phyloP scores from a whole-genome alignment of 257 asterid species.

The Solanum sparsipilum region DNA sequence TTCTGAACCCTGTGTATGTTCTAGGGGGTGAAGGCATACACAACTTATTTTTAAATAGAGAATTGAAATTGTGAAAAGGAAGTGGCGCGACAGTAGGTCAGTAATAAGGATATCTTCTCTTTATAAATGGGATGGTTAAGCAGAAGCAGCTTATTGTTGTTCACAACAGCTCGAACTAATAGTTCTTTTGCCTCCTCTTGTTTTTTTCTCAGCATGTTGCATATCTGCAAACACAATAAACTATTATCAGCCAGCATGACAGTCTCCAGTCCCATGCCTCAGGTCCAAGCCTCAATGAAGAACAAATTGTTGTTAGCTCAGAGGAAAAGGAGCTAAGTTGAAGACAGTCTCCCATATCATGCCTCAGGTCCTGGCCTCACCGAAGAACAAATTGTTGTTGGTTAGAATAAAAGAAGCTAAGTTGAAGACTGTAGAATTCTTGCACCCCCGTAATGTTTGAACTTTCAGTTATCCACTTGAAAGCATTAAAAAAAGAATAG shows the following conservation, averaged over 20 bases:
- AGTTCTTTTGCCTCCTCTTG: slow-evolving; percentile 76
- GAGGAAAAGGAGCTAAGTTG: neutral
- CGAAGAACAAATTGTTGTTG: neutral
- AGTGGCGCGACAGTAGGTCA: neutral
- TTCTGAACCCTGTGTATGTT: slow-evolving; percentile 54
- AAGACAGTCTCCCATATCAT: neutral
- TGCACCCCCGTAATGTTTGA: neutral
- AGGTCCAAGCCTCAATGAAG: neutral
- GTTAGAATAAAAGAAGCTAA: neutral
- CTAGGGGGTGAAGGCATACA: slow-evolving; percentile 34
- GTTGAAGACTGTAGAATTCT: neutral
- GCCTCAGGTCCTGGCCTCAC: neutral
- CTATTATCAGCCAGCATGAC: neutral
- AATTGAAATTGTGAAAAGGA: neutral
- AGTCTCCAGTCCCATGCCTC: neutral
- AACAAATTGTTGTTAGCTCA: neutral
- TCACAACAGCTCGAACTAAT: slow-evolving; percentile 60
- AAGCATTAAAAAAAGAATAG: neutral
- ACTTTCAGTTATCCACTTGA: neutral
- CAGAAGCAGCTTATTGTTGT: slow-evolving; percentile 75
- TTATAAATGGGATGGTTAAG: slow-evolving; percentile 59
- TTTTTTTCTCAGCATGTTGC: slow-evolving; percentile 64
- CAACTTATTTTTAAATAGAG: neutral
- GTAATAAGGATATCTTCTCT: slow-evolving; percentile 72
- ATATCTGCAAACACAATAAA: slow-evolving; percentile 43